phyloP scores from a whole-genome alignment of 2,329 filamentous ascomycete species.

The Penicillium sp. region DNA sequence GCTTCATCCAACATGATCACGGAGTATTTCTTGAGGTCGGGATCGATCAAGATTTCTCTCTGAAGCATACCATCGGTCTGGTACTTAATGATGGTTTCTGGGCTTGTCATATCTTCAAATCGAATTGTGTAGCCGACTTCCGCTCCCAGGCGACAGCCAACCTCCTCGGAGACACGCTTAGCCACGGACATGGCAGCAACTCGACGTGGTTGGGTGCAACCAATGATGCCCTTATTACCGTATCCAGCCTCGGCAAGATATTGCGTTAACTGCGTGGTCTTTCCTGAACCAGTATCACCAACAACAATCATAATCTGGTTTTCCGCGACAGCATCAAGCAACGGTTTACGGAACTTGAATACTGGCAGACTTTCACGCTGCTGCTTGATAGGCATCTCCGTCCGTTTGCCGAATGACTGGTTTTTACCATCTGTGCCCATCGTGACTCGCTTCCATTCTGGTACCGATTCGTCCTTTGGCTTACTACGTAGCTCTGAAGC shows the following conservation, averaged over 20 bases:
- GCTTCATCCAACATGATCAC: constrained; percentile 98
- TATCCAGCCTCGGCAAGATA: constrained; percentile 93
- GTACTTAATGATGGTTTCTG: constrained; percentile 93
- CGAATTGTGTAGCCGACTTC: constrained; percentile 97
- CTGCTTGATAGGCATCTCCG: constrained; percentile 89
- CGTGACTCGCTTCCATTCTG: constrained; percentile 89
- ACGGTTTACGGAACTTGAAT: constrained; percentile 79
- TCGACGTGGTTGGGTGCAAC: constrained; percentile 94
- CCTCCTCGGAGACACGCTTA: constrained; percentile 93
- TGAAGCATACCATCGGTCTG: constrained; percentile 99
- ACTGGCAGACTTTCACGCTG: constrained; percentile 89
- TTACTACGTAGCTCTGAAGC: constrained; percentile 77
- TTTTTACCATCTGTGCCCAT: constrained; percentile 64
- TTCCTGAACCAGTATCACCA: constrained; percentile 94
- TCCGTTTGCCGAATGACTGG: constrained; percentile 79
- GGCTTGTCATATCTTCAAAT: constrained; percentile 90
- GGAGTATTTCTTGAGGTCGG: constrained; percentile 83
- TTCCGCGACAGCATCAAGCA: constrained; percentile 80
- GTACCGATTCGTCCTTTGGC: constrained; percentile 66
- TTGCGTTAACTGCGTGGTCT: constrained; percentile 94
- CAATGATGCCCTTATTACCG: constrained; percentile 81
- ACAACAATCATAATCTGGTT: constrained; percentile 96
- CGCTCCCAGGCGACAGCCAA: constrained; percentile 83
- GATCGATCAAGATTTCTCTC: constrained; percentile 89
- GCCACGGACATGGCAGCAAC: constrained; percentile 97